Percentiles rank a stretch among this genome's conserved stretches.
phyloP scores from a whole-genome alignment of 768 basidiomycete species.

The Xerocomellus chrysenteron region DNA sequence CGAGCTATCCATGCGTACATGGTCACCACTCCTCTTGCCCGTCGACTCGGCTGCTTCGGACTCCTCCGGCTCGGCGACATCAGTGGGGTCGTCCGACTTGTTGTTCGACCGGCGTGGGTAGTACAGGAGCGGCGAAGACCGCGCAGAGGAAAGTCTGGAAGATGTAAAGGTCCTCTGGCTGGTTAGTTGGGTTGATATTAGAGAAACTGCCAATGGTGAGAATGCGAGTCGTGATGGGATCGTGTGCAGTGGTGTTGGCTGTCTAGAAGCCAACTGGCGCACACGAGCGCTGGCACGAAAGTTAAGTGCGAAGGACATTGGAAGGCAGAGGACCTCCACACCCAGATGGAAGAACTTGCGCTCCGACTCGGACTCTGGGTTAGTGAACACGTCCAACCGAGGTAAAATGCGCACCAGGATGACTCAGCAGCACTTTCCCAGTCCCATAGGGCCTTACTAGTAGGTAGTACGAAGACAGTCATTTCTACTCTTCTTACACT shows the following conservation, averaged over 20 bases:
- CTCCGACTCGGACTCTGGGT: background rate
- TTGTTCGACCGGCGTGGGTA: conserved; percentile 42
- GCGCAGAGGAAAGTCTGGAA: conserved; percentile 23
- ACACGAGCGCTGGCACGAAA: conserved; percentile 15
- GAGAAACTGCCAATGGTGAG: background rate
- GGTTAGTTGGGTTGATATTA: conserved; percentile 6
- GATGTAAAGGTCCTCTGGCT: conserved; percentile 28
- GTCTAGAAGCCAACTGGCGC: conserved; percentile 12
- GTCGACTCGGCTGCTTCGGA: conserved; percentile 26
- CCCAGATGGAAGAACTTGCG: background rate
- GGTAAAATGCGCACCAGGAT: conserved; percentile 8
- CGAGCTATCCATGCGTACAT: conserved; percentile 23
- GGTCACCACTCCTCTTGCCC: conserved; percentile 13
- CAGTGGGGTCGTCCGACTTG: conserved; percentile 29
- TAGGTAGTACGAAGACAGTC: no score
- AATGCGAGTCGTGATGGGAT: conserved; percentile 8
- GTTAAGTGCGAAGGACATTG: conserved; percentile 25
- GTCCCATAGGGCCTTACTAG: background rate
- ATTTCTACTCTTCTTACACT: no score
- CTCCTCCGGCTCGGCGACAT: conserved; percentile 25
- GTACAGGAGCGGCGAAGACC: conserved; percentile 31
- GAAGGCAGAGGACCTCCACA: conserved; percentile 18
- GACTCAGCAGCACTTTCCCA: conserved; percentile 16
- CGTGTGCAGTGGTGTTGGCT: conserved; percentile 8
- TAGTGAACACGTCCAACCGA: background rate